Base-by-base conservation (phyloP, 2,329 filamentous ascomycete genomes). In the Diaporthe sp. region DNA sequence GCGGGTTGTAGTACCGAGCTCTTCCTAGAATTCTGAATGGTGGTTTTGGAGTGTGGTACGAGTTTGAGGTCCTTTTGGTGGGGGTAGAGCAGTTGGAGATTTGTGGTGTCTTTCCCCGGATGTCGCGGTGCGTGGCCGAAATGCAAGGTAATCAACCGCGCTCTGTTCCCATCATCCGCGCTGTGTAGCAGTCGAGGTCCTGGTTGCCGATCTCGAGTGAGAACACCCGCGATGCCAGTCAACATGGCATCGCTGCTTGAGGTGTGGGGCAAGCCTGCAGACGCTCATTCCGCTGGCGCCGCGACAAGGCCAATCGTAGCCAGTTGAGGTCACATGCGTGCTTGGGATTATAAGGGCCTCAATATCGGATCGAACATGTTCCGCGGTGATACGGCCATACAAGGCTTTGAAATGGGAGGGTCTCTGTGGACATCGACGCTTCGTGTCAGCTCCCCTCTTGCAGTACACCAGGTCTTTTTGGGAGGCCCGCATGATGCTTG, bases 401-500 rank as follows among this genome's bases (percentile, higher is more conserved):
- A 51, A 51, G 42, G 32, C n/a, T n/a, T 27, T n/a, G 22, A 12
- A n/a, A 19, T 42, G 44, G 69, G 35, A 30, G 42, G 47, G 42
- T 27, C 55, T 47, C 27, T 30, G 56, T 44, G 44, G 47, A 30
- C 55, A 58, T 58, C 25, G 17, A 42, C 19, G 10, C 30, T 30
- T 44, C 30, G 17, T 25, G 39, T 61, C 69, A 71, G 69, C 69
- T 71, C 44, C 56, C 42, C 25, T 50, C 68, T 27, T 71, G 68
- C 68, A 59, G 22, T 30, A 55, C 68, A 59, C 68, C 42, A 59
- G 30, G 55, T 56, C 68, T 25, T 71, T 61, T 61, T 71, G 55
- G 69, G 69, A 53, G 69, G 27, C 55, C 44, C 44, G 69, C 69
- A 71, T 71, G 69, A 25, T 59, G 27, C 30, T 58, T 58, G 39